Evolutionary conservation across 495 filamentous ascomycete species (phyloP).

Genomic region (Chaetomium fimeti): DNA sequence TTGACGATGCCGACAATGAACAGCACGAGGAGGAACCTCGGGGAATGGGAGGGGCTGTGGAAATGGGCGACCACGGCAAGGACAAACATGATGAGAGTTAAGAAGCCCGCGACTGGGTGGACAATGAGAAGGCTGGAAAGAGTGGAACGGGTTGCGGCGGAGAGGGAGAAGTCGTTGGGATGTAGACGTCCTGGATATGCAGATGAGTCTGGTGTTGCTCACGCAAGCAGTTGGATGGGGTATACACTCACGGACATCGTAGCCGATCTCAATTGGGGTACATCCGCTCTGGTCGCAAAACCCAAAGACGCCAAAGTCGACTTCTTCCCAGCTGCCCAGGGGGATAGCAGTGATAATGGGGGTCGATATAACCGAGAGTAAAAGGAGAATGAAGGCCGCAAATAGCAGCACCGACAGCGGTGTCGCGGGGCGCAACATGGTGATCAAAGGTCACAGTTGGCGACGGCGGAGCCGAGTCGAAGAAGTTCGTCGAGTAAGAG

Average conservation of each 20-base stretch:
- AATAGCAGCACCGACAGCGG: conserved; percentile 84
- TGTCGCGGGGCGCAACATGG: conserved; percentile 83
- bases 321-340: conserved; percentile 69
- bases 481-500: conserved; percentile 17
- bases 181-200: conserved; percentile 31
- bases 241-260: conserved; percentile 71
- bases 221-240: not conserved
- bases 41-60: conserved; percentile 87
- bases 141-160: conserved; percentile 68
- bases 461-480: not conserved
- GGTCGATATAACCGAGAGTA: conserved; percentile 88
- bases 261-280: conserved; percentile 76
- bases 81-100: conserved; percentile 80
- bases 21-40: conserved; percentile 77
- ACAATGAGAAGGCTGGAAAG: conserved; percentile 91
- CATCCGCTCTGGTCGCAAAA: conserved; percentile 68
- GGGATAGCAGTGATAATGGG: conserved; percentile 86
- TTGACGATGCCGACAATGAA: conserved; percentile 84
- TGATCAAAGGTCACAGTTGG: conserved; percentile 21
- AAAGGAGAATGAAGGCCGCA: conserved; percentile 76
- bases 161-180: conserved; percentile 64
- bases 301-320: conserved; percentile 91
- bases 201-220: not conserved
- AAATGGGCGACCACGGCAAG: conserved; percentile 82
- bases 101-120: conserved; percentile 83